phyloP scores from a whole-genome alignment of 306 rosid species.

The Vicia faba region DNA sequence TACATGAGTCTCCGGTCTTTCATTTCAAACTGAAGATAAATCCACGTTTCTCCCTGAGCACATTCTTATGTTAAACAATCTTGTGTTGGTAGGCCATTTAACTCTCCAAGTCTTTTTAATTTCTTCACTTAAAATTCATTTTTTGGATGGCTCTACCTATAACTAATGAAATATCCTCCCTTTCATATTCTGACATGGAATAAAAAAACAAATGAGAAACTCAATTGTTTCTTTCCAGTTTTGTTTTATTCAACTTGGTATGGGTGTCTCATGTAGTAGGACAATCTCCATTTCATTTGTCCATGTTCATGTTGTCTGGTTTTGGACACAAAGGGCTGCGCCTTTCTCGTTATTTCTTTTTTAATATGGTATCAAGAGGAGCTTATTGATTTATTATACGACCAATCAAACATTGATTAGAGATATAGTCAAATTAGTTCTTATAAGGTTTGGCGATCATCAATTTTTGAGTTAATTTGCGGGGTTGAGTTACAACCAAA shows the following conservation, averaged over 20 bases:
- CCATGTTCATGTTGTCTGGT: neutral
- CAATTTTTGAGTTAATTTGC: neutral
- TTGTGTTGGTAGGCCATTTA: no score
- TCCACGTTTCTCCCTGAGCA: no score
- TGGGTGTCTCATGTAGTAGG: neutral
- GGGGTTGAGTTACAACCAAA: neutral
- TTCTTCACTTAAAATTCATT: no score
- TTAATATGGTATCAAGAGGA: neutral
- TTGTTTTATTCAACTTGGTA: neutral
- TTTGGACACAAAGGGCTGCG: neutral
- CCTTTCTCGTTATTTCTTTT: neutral
- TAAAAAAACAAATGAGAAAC: neutral
- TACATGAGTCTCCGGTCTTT: no score
- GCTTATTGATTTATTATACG: neutral
- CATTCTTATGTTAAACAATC: no score
- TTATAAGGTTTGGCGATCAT: neutral
- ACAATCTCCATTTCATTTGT: neutral
- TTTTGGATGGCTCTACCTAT: no score
- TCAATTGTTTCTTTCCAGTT: neutral
- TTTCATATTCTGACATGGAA: neutral
- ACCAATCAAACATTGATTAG: neutral
- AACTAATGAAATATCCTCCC: no score
- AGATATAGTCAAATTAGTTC: neutral
- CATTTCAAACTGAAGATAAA: no score
- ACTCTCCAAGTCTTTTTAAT: no score